Conservation (phyloP, 139 green algal species). For the Closterium sp. region DNA sequence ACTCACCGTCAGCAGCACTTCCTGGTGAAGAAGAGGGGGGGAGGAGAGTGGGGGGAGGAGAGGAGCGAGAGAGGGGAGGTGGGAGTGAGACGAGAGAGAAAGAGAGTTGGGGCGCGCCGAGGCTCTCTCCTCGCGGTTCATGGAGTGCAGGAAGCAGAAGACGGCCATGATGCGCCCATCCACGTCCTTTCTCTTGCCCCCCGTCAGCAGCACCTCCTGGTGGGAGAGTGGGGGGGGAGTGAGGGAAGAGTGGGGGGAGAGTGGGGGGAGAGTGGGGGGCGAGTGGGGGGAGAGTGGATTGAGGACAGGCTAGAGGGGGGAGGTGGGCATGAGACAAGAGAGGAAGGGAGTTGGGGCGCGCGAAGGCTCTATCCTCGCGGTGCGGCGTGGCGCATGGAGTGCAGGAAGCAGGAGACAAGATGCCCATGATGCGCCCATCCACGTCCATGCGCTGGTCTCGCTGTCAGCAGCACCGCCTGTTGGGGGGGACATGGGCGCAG, state of each 20-base stretch:
- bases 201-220: not conserved
- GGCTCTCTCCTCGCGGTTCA: not conserved
- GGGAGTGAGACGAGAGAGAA: not conserved
- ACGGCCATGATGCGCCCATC: not conserved
- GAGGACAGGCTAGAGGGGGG: too few relatives aligned
- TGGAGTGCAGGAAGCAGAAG: constrained; percentile 28
- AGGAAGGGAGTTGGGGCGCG: too few relatives aligned
- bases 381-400: too few relatives aligned
- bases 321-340: too few relatives aligned
- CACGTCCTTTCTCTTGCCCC: not conserved
- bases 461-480: not conserved
- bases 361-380: not conserved
- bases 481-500: too few relatives aligned
- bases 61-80: too few relatives aligned
- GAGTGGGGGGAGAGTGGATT: too few relatives aligned
- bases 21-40: not conserved
- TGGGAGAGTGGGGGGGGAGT: not conserved
- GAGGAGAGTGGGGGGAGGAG: not conserved
- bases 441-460: constrained; percentile 1
- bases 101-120: too few relatives aligned
- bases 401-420: constrained; percentile 28
- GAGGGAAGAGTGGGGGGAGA: not conserved
- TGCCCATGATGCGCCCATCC: not conserved
- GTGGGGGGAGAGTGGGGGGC: too few relatives aligned
- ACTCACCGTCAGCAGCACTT: not conserved